Conservation (phyloP, 805 yeast genomes). For the Wickerhamomyces mucosus region DNA sequence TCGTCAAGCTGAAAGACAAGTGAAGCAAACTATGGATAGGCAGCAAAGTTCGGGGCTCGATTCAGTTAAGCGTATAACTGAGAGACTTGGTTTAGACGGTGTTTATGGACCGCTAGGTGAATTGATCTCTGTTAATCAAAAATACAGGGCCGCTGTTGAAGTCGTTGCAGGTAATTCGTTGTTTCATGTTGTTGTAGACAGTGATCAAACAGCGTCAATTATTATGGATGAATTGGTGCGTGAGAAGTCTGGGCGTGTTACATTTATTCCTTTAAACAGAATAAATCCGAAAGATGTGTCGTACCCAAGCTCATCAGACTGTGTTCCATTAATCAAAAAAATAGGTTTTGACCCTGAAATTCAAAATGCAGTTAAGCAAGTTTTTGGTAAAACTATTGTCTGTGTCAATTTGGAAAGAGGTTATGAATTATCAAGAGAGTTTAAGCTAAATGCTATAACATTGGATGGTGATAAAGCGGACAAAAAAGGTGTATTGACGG, state of each 20-base stretch:
- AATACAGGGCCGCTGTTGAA: constrained; percentile 79
- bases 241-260: constrained; percentile 71
- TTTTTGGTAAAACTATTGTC: constrained; percentile 76
- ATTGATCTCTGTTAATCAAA: constrained; percentile 68
- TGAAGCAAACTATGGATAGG: constrained; percentile 70
- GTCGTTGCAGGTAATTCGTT: constrained; percentile 81
- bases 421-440: constrained; percentile 50
- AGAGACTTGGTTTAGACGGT: constrained; percentile 45
- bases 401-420: constrained; percentile 63
- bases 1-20: constrained; percentile 44
- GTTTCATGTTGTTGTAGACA: constrained; percentile 85
- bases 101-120: constrained; percentile 87
- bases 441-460: constrained; percentile 69
- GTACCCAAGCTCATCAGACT: constrained; percentile 55
- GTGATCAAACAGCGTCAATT: constrained; percentile 70
- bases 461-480: constrained; percentile 89
- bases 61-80: constrained; percentile 56
- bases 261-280: constrained; percentile 84
- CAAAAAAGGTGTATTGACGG: constrained; percentile 73
- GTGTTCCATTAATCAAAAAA: constrained; percentile 71
- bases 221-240: constrained; percentile 69
- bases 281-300: constrained; percentile 30
- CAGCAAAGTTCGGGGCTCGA: constrained; percentile 59
- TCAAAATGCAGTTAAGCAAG: constrained; percentile 61
- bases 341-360: constrained; percentile 50